Evolutionary conservation across 306 rosid genomes (phyloP), one percentile per base, ranked within the genome.

Genomic region (Lathyrus oleraceus): DNA sequence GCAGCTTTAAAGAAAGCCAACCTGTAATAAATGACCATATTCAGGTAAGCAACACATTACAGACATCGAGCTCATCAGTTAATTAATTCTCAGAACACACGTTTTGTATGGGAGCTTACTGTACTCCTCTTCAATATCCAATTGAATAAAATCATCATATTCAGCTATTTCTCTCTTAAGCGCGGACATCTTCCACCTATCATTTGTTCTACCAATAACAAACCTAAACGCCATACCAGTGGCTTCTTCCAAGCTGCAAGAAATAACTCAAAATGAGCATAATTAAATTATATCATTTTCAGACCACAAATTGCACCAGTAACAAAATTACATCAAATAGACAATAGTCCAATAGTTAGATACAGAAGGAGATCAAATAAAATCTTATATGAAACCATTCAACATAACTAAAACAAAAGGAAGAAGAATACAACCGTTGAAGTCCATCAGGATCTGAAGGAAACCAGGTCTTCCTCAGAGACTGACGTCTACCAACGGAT

Each of bases 51-150:
- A 81, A 71, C 44, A 51, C 39, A 62, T 40, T 28, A 61, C 36
- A 51, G 61, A 28, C 67, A 72, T 35, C 25, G 56, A 80, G 40
- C 70, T 43, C 9, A 69, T 28, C 28, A 64, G 54, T 52, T 67
- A 2, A 49, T 59, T 62, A 63, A 77, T 60, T 61, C 71, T 72
- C 58, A 73, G 82, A 78, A 91, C 97, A 87, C 79, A 91, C 99
- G 99, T 95, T 89, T 91, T 95, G 84, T 95, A 86, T 69, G 99
- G 99, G 65, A 95, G 99, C 87, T 86, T 95, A 85, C 95, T 89
- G 79, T 95, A 95, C 96, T 95, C 95, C 91, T 91, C 99, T 86
- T 95, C 89, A 10, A 91, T 83, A 84, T 95, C 99, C 87, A 95
- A 58, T 25, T 76, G 84, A 88, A 95, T 71, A 80, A 95, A 91